Evolutionary conservation across 768 basidiomycete genomes (phyloP).

Genomic region (Kwoniella heveanensis): DNA sequence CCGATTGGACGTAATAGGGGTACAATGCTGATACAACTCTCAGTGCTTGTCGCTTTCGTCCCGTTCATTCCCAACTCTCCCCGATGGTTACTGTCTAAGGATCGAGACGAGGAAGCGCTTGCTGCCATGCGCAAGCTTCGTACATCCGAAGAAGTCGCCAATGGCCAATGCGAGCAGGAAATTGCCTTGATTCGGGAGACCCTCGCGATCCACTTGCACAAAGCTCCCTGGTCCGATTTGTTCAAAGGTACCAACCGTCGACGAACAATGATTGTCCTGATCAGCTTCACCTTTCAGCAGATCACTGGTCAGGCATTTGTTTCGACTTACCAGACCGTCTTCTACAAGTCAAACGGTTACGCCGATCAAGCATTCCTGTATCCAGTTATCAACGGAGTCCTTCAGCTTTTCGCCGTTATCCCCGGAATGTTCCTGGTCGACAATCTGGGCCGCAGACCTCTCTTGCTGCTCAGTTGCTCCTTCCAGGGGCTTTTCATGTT

Average conservation of each 20-base stretch:
- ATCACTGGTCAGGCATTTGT: constrained; percentile 3
- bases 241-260: neutral
- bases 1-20: too few relatives aligned
- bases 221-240: neutral
- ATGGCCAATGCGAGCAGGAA: neutral
- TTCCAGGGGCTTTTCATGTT: neutral
- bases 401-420: neutral
- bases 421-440: constrained; percentile 3
- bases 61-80: neutral
- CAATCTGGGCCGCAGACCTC: neutral
- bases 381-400: neutral
- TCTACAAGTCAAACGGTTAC: neutral
- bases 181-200: neutral
- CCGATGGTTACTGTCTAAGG: neutral
- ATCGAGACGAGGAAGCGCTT: neutral
- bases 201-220: neutral
- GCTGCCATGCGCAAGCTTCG: neutral
- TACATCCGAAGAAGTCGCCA: neutral
- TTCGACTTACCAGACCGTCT: constrained; percentile 1
- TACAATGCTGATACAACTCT: too few relatives aligned
- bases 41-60: too few relatives aligned
- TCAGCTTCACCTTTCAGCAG: neutral
- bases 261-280: neutral
- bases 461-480: neutral
- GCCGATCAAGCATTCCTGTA: constrained; percentile 1